Evolutionary conservation across 768 basidiomycete genomes (phyloP), one percentile per base, ranked within the genome.

Genomic region (Lactifluus subvellereus): DNA sequence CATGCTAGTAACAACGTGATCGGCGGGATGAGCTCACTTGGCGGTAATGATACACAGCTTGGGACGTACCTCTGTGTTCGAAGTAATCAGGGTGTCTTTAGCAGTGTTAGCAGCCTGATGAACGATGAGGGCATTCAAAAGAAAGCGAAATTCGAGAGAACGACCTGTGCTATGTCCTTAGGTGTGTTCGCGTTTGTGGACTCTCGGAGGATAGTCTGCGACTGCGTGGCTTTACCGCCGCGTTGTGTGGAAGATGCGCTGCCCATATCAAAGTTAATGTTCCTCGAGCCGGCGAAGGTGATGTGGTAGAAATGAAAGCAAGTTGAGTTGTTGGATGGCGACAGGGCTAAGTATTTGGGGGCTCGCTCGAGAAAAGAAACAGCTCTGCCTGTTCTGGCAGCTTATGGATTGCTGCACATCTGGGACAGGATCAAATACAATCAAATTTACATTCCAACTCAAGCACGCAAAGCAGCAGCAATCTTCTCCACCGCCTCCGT

Each of bases 401-500:
- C 2, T 50, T 52, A 52, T 52, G 40, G 10, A 43, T 45, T 35
- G 43, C 42, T 8, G 27, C 18, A 22, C 27, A 27, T 22, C 22
- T 22, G 22, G 22, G 22, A 38, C 3, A 9, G 43, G 9, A 52
- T 37, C 42, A 43, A 51, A 37, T 45, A 43, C 38, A 54, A 56
- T 61, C 49, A 13, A 43, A 20, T 45, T 61, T 38, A 38, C 18
- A 27, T 54, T 55, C 45, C 33, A 65, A 32, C 33, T 67, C 48
- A 67, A 54, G 60, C 64, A 49, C 52, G 53, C 43, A 67, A 49
- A 22, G 47, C 53, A 43, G 52, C 49, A 14, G 51, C 43, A 3
- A 89, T 78, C 55, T 76, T 76, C 57, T 80, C 75, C n/a, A 93
- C 72, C 58, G 87, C 76, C 6, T 69, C 70, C 27, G 76, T 74